Conservation (phyloP, 495 filamentous ascomycete species). For the Penicillium manginii region DNA sequence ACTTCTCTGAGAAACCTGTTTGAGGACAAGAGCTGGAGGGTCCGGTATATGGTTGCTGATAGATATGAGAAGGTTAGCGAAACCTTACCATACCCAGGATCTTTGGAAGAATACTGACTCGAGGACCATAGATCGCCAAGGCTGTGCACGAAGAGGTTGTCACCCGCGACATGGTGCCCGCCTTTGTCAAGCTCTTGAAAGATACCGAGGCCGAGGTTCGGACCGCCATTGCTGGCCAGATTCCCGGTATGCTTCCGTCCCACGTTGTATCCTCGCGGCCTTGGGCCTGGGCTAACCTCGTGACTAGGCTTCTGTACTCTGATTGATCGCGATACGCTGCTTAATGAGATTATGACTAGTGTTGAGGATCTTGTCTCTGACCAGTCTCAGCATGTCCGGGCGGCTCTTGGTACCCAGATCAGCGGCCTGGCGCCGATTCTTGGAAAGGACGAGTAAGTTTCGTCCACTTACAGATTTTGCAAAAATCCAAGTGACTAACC, state of each 20-base stretch:
- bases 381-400: constrained; percentile 93
- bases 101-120: constrained; percentile 14
- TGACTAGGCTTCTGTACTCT: constrained; percentile 82
- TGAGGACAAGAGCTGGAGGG: constrained; percentile 98
- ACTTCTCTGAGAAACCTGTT: constrained; percentile 89
- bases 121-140: constrained; percentile 77
- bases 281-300: constrained; percentile 22
- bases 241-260: constrained; percentile 66
- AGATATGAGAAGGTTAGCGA: constrained; percentile 91
- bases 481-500: neutral
- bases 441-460: constrained; percentile 91
- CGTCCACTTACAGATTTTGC: constrained; percentile 1
- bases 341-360: constrained; percentile 96
- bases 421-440: constrained; percentile 95
- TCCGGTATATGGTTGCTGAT: constrained; percentile 98
- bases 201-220: constrained; percentile 97
- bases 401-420: constrained; percentile 93
- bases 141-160: constrained; percentile 98
- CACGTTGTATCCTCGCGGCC: neutral
- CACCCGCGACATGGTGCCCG: constrained; percentile 88
- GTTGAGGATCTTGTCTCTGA: constrained; percentile 96
- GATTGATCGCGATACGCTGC: constrained; percentile 81
- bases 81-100: too few relatives aligned
- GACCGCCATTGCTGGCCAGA: constrained; percentile 95
- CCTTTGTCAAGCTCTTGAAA: constrained; percentile 96